A percentile compares a stretch with the other conserved stretches of the same genome.
Evolutionary conservation across 2,329 filamentous ascomycete genomes (phyloP).

Genomic region (Sclerotinia subarctica): DNA sequence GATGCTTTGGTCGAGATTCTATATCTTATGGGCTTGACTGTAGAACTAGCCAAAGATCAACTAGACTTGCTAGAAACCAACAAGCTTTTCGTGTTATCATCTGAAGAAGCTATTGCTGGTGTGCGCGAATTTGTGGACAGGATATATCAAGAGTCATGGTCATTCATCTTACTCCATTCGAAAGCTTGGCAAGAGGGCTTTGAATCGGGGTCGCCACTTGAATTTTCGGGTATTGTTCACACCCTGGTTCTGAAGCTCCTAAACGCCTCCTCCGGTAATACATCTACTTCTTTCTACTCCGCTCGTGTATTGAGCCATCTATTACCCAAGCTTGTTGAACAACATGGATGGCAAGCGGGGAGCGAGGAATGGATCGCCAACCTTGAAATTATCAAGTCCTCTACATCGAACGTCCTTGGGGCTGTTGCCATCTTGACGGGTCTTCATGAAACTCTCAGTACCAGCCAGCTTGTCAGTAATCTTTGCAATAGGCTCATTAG

Average conservation of each 20-base stretch:
- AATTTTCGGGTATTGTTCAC: constrained; percentile 42
- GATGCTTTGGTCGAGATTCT: constrained; percentile 50
- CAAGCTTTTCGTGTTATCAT: constrained; percentile 48
- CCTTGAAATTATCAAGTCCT: constrained; percentile 47
- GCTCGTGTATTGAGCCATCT: constrained; percentile 52
- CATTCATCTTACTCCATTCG: constrained; percentile 39
- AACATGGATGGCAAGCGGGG: constrained; percentile 45
- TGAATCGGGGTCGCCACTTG: background rate
- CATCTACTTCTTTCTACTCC: constrained; percentile 50
- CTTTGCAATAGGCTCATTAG: constrained; percentile 60
- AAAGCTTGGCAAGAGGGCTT: constrained; percentile 43
- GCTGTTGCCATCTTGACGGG: constrained; percentile 52
- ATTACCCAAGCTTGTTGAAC: constrained; percentile 47
- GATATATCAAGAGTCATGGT: constrained; percentile 18
- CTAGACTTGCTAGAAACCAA: constrained; percentile 43
- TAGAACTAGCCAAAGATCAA: constrained; percentile 54
- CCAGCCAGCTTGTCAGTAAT: constrained; percentile 49
- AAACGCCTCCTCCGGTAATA: constrained; percentile 43
- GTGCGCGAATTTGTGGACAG: constrained; percentile 6
- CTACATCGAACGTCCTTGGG: constrained; percentile 47
- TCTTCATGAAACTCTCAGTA: constrained; percentile 47
- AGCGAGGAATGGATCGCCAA: constrained; percentile 49
- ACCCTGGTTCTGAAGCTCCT: constrained; percentile 47
- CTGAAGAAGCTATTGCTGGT: constrained; percentile 38
- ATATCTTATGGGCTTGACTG: constrained; percentile 50